Conservation (phyloP, 257 asterid genomes). For the Fraxinus anomala region DNA sequence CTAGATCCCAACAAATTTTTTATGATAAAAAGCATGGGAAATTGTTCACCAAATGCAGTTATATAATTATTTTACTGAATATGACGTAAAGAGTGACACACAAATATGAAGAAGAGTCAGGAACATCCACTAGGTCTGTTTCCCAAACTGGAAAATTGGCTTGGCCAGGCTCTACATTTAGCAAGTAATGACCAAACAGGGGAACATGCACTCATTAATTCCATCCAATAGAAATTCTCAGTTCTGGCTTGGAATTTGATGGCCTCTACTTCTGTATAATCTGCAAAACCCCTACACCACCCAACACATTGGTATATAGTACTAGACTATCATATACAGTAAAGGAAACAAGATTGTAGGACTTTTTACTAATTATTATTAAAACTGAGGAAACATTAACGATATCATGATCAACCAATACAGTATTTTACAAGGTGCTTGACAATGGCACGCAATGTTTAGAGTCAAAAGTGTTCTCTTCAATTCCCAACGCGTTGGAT, state of each 20-base stretch:
- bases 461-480: neutral
- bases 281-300: too few relatives aligned
- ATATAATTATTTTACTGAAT: neutral
- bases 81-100: neutral
- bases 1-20: too few relatives aligned
- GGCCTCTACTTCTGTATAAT: neutral
- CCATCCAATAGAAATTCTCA: neutral
- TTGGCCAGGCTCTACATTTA: neutral
- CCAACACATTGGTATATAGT: too few relatives aligned
- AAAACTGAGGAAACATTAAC: too few relatives aligned
- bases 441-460: neutral
- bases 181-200: neutral
- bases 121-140: neutral
- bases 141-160: neutral
- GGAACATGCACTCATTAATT: neutral
- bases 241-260: constrained; percentile 1
- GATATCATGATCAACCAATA: too few relatives aligned
- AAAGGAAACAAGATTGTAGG: too few relatives aligned
- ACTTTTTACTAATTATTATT: too few relatives aligned
- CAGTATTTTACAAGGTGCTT: neutral
- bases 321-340: too few relatives aligned
- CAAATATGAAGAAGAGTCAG: too few relatives aligned
- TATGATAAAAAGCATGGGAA: too few relatives aligned
- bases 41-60: too few relatives aligned
- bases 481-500: neutral